Base-by-base conservation (phyloP, 345 rosid species). In the Isatis tinctoria region DNA sequence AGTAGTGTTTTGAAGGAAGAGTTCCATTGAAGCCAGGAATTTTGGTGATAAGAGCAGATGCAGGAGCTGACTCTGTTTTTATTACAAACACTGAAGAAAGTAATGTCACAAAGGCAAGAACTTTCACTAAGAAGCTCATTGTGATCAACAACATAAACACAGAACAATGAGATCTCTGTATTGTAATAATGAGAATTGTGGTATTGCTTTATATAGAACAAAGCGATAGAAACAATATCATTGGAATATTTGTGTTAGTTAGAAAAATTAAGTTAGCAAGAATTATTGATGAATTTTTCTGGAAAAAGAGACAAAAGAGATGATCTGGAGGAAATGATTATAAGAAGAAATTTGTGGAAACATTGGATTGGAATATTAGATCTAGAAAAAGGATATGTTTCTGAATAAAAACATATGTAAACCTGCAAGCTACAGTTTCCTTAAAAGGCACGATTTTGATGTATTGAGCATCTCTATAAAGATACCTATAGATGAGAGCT, bases 1-100 rank as follows among this genome's bases (percentile, higher is more conserved):
- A 79, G 83, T 91, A 87, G 75, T 94, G 97, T 43, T 94, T 86
- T 17, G 97, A 94, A 73, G 97, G 93, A 41, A 94, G 62, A 73
- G 69, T 17, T 68, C 79, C 87, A 63, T 74, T 65, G 78, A 86
- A 87, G 43, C 98, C 97, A 64, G 98, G 96, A 71, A 91, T 62
- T 28, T 79, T 82, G 68, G 85, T 85, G 32, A 90, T 62, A 36
- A 88, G 79, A 78, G 95, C 85, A 44, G 65, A 64, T 24, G 88
- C 76, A 7, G 92, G 93, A 73, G 89, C 93, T 22, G 95, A 85
- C 32, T 65, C 69, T 75, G 74, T 57, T 73, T 72, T 54, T 16
- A 52, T 39, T 47, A 52, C 66, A 62, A 78, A 47, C 4, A 28
- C 52, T 6, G 24, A 77, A 36, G 56, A 74, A 10, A 76, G 3